These are phyloP conservation scores for Cladosporium sp. DNA, from an alignment of 2,329 filamentous ascomycete species.

Conservation along the genomic window DNA sequence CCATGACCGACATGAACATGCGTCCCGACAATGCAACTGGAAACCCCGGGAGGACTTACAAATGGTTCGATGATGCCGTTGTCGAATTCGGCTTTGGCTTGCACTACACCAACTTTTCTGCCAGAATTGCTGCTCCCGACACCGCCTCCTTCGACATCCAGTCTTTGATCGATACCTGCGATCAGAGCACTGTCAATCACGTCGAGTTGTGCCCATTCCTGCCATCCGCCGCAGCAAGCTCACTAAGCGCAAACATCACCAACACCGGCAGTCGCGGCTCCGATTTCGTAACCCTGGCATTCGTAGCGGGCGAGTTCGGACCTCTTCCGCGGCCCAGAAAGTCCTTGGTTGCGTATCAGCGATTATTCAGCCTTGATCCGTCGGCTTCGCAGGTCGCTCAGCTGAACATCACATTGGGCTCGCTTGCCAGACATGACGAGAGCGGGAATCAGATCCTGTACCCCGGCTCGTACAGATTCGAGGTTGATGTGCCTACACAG, in stretches of 20 bases:
- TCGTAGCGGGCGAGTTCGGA: slow-evolving; percentile 5
- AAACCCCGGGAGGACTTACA: slow-evolving; percentile 40
- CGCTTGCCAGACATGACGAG: slow-evolving; percentile 7
- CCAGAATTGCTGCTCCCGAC: slow-evolving; percentile 8
- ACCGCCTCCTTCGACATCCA: slow-evolving; percentile 28
- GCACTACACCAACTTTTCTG: slow-evolving; percentile 41
- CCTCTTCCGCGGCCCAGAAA: background rate
- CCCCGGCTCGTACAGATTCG: slow-evolving; percentile 4
- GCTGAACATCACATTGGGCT: slow-evolving; percentile 1
- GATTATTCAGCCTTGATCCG: background rate
- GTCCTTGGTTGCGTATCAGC: background rate
- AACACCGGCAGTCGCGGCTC: slow-evolving; percentile 32
- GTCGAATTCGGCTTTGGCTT: slow-evolving; percentile 42
- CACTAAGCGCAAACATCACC: slow-evolving; percentile 30
- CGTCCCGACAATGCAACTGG: slow-evolving; percentile 30
- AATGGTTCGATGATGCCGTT: slow-evolving; percentile 40
- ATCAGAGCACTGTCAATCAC: slow-evolving; percentile 17
- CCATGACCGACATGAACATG: slow-evolving; percentile 27
- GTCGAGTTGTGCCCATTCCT: slow-evolving; percentile 35
- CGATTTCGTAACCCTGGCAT: background rate
- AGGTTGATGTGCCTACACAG: slow-evolving; percentile 4
- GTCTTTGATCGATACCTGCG: slow-evolving; percentile 29
- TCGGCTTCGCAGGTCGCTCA: background rate
- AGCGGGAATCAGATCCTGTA: slow-evolving; percentile 7
- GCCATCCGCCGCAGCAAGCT: slow-evolving; percentile 18